Evolutionary conservation across 805 yeast species (phyloP), one percentile per base, ranked within the genome.

Genomic region (Kodamaea nitidulidarum): DNA sequence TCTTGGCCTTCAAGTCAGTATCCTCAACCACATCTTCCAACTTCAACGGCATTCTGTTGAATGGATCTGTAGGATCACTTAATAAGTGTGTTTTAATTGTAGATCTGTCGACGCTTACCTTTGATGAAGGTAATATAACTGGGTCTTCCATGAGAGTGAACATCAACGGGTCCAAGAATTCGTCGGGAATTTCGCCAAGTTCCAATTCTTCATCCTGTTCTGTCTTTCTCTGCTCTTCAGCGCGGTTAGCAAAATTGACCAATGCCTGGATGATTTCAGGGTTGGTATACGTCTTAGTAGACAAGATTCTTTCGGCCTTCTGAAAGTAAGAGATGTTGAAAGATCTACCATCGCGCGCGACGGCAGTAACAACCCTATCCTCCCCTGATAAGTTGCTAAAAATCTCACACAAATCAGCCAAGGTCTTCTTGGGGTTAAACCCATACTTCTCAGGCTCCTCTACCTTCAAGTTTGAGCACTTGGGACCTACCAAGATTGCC

Each of bases 21-120:
- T 90, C 82, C 14, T 93, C 95, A 15, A 75, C 61, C 18, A 90
- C 95, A 49, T 93, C 96, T 48, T 91, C 97, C 28, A 91, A 61
- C 53, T 78, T 87, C 52, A 93, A 70, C 4, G 98, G 98, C 67
- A 80, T 74, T 63, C 99, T 80, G 62, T 91, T 93, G 67, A 93
- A 93, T 14, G 99, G 99, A 67, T 93, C 99, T 0, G 96, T 93
- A 1, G 95, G 78, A 64, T 93, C 98, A 65, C 91, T 87, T 59
- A 93, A 73, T 43, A 93, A 68, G 69, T 93, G 98, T 3, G 96
- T 86, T 56, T 88, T 91, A 51, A 93, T 85, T 2, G 97, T 93
- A 26, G 93, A 75, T 56, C 95, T 71, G 59, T 93, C 99, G 51
- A 93, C 87, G 35, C 81, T 78, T 14, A 90, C 78, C 47, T 78